Conservation (phyloP, 441 rosid genomes). For the Erodium moschatum region DNA sequence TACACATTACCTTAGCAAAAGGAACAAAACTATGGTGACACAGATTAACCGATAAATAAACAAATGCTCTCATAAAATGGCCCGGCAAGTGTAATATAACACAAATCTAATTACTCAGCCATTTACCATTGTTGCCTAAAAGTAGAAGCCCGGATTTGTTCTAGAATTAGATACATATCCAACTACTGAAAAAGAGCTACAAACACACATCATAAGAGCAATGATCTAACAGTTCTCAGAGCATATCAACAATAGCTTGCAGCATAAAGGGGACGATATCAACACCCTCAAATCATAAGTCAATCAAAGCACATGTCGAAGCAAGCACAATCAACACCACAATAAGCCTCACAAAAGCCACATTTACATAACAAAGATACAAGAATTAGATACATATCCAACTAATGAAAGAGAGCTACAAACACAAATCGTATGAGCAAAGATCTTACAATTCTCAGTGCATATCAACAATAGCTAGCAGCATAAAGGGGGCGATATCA, state of each 20-base stretch:
- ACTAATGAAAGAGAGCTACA: not conserved
- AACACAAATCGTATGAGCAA: not conserved
- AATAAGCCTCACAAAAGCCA: not conserved
- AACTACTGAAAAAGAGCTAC: not conserved
- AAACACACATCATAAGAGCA: not conserved
- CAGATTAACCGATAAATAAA: not conserved
- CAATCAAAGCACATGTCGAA: not conserved
- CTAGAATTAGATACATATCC: not conserved
- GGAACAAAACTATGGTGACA: not conserved
- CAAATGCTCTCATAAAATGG: not conserved
- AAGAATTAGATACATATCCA: too few relatives aligned
- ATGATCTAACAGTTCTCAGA: too few relatives aligned
- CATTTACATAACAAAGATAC: not conserved
- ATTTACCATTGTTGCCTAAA: too few relatives aligned
- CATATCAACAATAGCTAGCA: not conserved
- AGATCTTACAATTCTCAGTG: too few relatives aligned
- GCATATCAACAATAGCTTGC: not conserved
- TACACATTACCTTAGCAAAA: conserved; percentile 2
- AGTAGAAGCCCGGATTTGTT: not conserved
- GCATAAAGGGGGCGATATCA: not conserved
- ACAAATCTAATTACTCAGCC: not conserved
- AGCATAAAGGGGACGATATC: not conserved
- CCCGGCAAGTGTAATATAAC: not conserved
- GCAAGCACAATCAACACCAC: not conserved
- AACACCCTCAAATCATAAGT: not conserved